Evolutionary conservation across 768 basidiomycete genomes (phyloP), one percentile per base, ranked within the genome.

Genomic region (Clavaria fumosa): DNA sequence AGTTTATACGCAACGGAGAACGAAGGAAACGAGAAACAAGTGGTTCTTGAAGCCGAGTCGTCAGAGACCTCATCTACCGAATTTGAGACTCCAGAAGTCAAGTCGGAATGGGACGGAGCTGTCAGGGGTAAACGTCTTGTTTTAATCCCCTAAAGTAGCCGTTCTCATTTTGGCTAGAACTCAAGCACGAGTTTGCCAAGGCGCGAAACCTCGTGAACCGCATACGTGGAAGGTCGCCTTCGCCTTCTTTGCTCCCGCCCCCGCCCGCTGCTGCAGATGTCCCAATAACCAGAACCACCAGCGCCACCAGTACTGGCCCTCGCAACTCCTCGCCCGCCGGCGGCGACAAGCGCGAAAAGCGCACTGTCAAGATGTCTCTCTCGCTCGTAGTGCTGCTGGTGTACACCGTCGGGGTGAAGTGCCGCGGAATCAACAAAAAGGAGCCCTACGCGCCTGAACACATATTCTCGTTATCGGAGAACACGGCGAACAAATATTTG

Each of bases 381-480:
- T 67, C 69, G 2, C 69, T 99, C 2, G 69, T 76, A 1, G 62
- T 70, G 0, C 67, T 96, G n/a, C 67, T 99, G 7, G 82, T 97
- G 19, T 97, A 97, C 56, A 96, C 93, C 2, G 75, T 93, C 32
- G 95, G 95, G 5, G 90, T 97, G 41, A 95, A 95, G 51, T 95
- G 81, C 45, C 77, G 78, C 11, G 91, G 93, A 0, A 72, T 99
- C 55, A 86, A 88, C 61, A 85, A 89, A 59, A 79, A 83, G 48
- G 81, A 86, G 46, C 62, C 67, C 24, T 96, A 97, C 51, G 78
- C 78, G 4, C 69, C 80, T 0, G 79, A 85, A 47, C 84, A 96
- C 49, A 68, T 95, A 58, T 90, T 97, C 53, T 93, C 88, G 7
- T 67, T 99, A 6, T 91, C 89, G 0, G 95, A 99, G 62, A 74